Conservation (phyloP, 768 basidiomycete species). For the Tephrocybe sp. region DNA sequence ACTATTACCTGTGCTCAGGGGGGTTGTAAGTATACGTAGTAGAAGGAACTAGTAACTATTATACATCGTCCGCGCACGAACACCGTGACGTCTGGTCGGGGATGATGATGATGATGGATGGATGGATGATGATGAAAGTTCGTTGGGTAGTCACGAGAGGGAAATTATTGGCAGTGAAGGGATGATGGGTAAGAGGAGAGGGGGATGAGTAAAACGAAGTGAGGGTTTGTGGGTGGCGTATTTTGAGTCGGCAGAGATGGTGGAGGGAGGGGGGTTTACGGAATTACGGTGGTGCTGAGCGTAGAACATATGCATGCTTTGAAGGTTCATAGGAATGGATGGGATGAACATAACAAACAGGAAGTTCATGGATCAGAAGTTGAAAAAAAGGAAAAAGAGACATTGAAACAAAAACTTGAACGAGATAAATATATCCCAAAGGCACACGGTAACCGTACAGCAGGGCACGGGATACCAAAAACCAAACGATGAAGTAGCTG, state of each 20-base stretch:
- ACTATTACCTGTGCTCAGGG: neutral
- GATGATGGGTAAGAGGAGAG: neutral
- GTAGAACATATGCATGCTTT: neutral
- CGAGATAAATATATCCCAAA: constrained; percentile 20
- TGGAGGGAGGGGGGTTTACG: neutral
- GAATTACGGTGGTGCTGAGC: neutral
- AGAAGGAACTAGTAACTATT: neutral
- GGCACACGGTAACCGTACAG: neutral
- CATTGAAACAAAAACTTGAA: neutral
- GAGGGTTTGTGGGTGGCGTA: neutral
- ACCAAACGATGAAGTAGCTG: too few species aligned
- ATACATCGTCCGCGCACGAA: constrained; percentile 13
- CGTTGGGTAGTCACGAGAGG: neutral
- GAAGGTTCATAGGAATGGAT: too few species aligned
- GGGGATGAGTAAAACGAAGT: neutral
- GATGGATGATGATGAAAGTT: neutral
- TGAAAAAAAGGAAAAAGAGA: neutral
- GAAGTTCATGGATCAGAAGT: neutral
- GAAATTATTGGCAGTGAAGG: neutral
- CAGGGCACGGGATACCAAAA: neutral
- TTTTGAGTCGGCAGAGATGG: neutral
- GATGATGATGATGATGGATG: neutral
- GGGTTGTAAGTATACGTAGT: constrained; percentile 1
- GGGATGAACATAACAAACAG: too few species aligned
- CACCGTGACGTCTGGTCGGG: constrained; percentile 9